Percentiles rank a stretch among this genome's conserved stretches.
These are phyloP conservation scores for Entomortierella lignicola DNA, from an alignment of 192 early-diverging fungal species.

Conservation along the genomic window DNA sequence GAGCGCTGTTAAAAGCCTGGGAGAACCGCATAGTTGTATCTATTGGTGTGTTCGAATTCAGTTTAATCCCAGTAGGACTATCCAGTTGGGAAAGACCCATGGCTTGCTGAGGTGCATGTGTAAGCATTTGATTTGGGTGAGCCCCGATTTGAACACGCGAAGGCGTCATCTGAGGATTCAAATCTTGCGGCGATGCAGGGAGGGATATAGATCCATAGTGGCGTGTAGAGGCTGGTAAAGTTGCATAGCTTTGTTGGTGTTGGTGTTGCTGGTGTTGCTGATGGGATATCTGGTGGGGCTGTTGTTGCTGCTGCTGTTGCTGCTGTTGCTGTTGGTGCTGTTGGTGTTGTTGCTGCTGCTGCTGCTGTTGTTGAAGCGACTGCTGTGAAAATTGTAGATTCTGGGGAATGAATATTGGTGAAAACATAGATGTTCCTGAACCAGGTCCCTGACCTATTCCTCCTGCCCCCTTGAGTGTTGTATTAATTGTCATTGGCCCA, in stretches of 20 bases:
- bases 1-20: background rate
- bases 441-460: background rate
- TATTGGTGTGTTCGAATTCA: background rate
- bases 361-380: conserved; percentile 1
- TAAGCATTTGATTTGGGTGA: conserved; percentile 8
- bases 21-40: conserved; percentile 1
- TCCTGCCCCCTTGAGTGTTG: background rate
- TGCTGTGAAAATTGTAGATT: conserved; percentile 13
- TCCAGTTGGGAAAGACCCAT: background rate
- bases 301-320: conserved; percentile 12
- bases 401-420: conserved; percentile 22
- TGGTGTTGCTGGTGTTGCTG: conserved; percentile 9
- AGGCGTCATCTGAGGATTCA: conserved; percentile 2
- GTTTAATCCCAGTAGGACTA: background rate
- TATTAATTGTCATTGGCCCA: conserved; percentile 1
- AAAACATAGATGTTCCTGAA: conserved; percentile 4
- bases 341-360: conserved; percentile 10
- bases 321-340: conserved; percentile 7
- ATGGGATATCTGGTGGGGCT: too few relatives aligned
- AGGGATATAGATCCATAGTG: conserved; percentile 26
- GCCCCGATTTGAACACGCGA: conserved; percentile 10
- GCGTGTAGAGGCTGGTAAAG: conserved; percentile 1
- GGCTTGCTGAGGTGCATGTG: background rate
- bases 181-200: conserved; percentile 33
- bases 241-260: conserved; percentile 2